Evolutionary conservation across 768 basidiomycete genomes (phyloP).

Genomic region (Pisolithus orientalis): DNA sequence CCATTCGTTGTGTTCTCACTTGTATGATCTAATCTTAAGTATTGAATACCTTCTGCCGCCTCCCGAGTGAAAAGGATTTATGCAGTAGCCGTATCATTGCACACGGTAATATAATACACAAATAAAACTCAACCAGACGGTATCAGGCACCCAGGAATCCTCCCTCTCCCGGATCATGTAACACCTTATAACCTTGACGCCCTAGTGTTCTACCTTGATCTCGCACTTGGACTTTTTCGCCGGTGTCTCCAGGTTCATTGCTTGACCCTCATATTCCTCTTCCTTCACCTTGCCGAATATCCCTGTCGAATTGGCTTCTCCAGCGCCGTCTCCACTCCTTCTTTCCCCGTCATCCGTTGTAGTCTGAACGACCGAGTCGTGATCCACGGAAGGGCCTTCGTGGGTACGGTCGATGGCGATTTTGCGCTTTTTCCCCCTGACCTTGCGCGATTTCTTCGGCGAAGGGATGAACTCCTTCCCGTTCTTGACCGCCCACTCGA

Average conservation of each 20-base stretch:
- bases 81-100: neutral
- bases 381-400: conserved; percentile 9
- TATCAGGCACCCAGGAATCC: too few relatives aligned
- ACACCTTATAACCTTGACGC: too few relatives aligned
- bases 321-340: conserved; percentile 22
- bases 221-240: conserved; percentile 22
- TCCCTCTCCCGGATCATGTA: too few relatives aligned
- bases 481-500: conserved; percentile 72
- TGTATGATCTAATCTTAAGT: neutral
- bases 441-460: conserved; percentile 36
- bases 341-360: conserved; percentile 39
- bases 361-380: conserved; percentile 9
- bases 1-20: conserved; percentile 7
- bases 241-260: conserved; percentile 15
- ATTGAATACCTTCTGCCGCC: neutral
- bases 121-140: neutral
- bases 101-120: neutral
- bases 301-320: conserved; percentile 9
- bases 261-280: conserved; percentile 26
- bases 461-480: conserved; percentile 53
- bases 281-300: conserved; percentile 14
- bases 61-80: neutral
- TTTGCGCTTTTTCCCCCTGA: conserved; percentile 29
- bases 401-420: conserved; percentile 12
- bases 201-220: conserved; percentile 12